Percentiles rank a stretch among this genome's conserved stretches.
Evolutionary conservation across 78 protist species (phyloP).

Genomic region (slime mould (Dictyostelium discoideum)): dicty_2.7 NC_007089.4:589001-589500

Average conservation of each 20-base stretch:
- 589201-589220: too few relatives aligned
- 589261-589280: too few relatives aligned
- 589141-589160: too few relatives aligned
- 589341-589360: background rate
- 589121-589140: background rate
- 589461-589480: background rate
- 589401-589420: too few relatives aligned
- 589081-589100: background rate
- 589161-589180: too few relatives aligned
- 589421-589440: background rate
- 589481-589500: background rate
- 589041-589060: conserved; percentile 41
- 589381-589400: background rate
- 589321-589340: too few relatives aligned
- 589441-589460: background rate
- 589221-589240: too few relatives aligned
- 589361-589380: background rate
- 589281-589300: too few relatives aligned
- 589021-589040: conserved; percentile 17
- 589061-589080: background rate
- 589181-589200: too few relatives aligned
- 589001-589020: background rate
- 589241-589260: too few relatives aligned
- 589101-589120: background rate
- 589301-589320: too few relatives aligned